Percentiles rank a stretch among this genome's conserved stretches.
Conservation (phyloP, 768 basidiomycete genomes). For the Leccinum variicolor region DNA sequence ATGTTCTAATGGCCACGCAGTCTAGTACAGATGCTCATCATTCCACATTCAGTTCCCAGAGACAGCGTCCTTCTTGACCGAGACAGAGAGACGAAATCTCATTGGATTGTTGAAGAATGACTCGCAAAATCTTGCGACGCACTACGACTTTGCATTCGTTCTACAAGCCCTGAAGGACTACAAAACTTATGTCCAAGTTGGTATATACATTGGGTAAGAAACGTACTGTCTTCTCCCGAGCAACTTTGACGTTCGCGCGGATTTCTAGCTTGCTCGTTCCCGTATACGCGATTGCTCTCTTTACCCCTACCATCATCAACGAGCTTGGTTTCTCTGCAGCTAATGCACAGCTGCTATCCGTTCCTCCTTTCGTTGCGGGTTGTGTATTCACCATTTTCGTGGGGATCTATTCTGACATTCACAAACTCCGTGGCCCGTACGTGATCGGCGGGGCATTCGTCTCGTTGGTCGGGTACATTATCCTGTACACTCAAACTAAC, state of each 20-base stretch:
- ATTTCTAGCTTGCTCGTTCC: slow-evolving; percentile 40
- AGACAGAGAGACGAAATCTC: slow-evolving; percentile 38
- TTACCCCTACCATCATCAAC: slow-evolving; percentile 49
- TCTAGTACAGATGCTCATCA: not conserved
- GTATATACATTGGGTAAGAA: slow-evolving; percentile 40
- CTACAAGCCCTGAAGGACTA: slow-evolving; percentile 47
- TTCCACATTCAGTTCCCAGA: slow-evolving; percentile 43
- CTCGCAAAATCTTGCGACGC: slow-evolving; percentile 39
- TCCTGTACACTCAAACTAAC: slow-evolving; percentile 37
- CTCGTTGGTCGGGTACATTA: slow-evolving; percentile 49
- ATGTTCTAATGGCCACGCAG: slow-evolving; percentile 6
- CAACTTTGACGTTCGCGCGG: not conserved
- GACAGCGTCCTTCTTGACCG: slow-evolving; percentile 51
- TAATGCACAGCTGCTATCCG: slow-evolving; percentile 47
- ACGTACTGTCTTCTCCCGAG: not conserved
- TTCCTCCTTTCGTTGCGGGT: slow-evolving; percentile 48
- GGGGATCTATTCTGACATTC: slow-evolving; percentile 42
- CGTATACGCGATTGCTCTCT: slow-evolving; percentile 47
- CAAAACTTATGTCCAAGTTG: slow-evolving; percentile 32
- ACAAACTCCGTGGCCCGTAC: slow-evolving; percentile 46
- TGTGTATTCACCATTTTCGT: slow-evolving; percentile 41
- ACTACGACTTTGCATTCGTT: slow-evolving; percentile 43
- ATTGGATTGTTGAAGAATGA: slow-evolving; percentile 38
- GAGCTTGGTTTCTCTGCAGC: slow-evolving; percentile 50
- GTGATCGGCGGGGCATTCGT: slow-evolving; percentile 41